Evolutionary conservation across 2,329 filamentous ascomycete species (phyloP).

Genomic region (Aureobasidium sp.): DNA sequence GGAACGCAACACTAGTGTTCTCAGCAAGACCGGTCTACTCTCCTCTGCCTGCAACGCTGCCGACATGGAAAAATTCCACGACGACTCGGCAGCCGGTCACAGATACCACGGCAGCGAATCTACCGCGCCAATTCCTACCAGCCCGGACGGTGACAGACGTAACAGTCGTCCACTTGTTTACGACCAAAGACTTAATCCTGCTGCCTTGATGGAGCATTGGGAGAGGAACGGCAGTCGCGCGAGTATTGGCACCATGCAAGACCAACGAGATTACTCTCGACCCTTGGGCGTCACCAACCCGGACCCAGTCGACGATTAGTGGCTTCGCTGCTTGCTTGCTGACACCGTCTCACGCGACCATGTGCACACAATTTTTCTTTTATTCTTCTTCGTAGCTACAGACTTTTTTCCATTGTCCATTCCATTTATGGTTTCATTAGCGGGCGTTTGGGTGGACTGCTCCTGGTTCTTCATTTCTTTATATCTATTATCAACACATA

Average conservation of each 20-base stretch:
- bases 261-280: constrained; percentile 39
- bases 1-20: constrained; percentile 37
- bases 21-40: constrained; percentile 40
- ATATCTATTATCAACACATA: not conserved
- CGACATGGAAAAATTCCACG: constrained; percentile 22
- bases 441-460: constrained; percentile 1
- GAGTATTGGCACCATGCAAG: constrained; percentile 38
- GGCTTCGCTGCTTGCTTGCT: not conserved
- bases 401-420: not conserved
- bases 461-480: not conserved
- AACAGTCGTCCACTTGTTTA: constrained; percentile 38
- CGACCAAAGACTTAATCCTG: constrained; percentile 41
- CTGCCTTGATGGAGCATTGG: constrained; percentile 35
- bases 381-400: not conserved
- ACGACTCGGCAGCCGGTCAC: constrained; percentile 17
- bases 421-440: not conserved
- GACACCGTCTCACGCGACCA: not conserved
- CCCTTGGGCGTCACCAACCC: constrained; percentile 35
- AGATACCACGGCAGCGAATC: constrained; percentile 22
- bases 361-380: not conserved
- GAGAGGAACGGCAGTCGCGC: constrained; percentile 38
- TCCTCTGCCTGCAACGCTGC: constrained; percentile 18
- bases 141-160: constrained; percentile 23
- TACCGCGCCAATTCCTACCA: constrained; percentile 20
- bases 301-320: constrained; percentile 17